Conservation (phyloP, 2,329 filamentous ascomycete species). For the Graphilbum fragrans region DNA sequence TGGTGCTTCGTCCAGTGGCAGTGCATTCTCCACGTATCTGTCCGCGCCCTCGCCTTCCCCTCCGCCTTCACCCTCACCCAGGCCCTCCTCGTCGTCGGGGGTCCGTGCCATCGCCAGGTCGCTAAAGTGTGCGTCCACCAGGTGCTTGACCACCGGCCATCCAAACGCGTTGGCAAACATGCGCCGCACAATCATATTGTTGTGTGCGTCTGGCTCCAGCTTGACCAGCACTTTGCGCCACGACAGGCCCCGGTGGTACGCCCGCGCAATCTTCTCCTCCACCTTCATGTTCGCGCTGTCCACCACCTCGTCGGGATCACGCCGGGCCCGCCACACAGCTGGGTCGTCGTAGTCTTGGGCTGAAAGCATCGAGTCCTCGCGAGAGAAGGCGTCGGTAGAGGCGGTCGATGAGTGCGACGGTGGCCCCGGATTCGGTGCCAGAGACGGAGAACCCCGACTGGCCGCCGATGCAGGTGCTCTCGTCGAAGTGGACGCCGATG, state of each 20-base stretch:
- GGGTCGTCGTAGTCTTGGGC: conserved; percentile 41
- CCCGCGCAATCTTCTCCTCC: conserved; percentile 94
- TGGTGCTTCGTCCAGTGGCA: conserved; percentile 41
- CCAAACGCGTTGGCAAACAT: conserved; percentile 97
- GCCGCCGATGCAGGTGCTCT: neutral
- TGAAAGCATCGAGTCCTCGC: conserved; percentile 31
- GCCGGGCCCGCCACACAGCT: conserved; percentile 31
- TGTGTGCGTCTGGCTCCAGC: conserved; percentile 92
- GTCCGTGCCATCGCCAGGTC: conserved; percentile 55
- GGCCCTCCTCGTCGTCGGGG: conserved; percentile 54
- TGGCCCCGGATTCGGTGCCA: conserved; percentile 5
- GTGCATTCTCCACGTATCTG: conserved; percentile 60
- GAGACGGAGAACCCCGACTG: neutral
- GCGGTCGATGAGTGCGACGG: conserved; percentile 4
- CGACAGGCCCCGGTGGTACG: conserved; percentile 80
- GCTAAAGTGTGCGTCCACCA: conserved; percentile 89
- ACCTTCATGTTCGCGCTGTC: conserved; percentile 69
- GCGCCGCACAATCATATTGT: conserved; percentile 92
- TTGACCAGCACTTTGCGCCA: conserved; percentile 97
- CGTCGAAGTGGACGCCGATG: neutral
- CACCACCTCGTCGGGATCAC: conserved; percentile 31
- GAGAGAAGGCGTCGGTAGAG: conserved; percentile 17
- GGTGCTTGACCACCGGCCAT: conserved; percentile 91
- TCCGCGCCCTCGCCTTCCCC: too few species aligned
- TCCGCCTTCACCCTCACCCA: too few species aligned